Evolutionary conservation across 805 yeast species (phyloP), one percentile per base, ranked within the genome.

Genomic region (Ogataea siamensis): DNA sequence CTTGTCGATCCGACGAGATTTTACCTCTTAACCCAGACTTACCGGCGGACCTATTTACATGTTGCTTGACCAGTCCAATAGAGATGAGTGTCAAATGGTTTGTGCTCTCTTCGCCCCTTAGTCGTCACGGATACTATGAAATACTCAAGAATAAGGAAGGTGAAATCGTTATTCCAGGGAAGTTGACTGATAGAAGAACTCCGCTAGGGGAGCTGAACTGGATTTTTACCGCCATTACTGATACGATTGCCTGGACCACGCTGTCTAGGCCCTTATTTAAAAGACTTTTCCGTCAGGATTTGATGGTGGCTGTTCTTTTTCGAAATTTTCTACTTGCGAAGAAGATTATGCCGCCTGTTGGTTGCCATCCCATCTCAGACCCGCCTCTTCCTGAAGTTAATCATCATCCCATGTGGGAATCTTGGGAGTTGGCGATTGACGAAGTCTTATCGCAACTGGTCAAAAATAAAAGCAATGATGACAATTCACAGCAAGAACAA

Each of bases 211-310:
- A 93, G 58, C 71, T 93, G 38, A 88, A 87, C 59, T 93, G 98
- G 97, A 91, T 93, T 22, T 93, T 91, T 63, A 93, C 97, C 1
- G 97, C 99, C 2, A 87, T 93, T 26, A 91, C 98, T 3, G 99
- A 93, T 60, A 91, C 98, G 0, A 91, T 93, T 36, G 99, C 99
- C 2, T 93, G 98, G 97, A 87, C 96, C 0, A 77, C 89, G 2
- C 64, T 93, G 24, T 87, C 95, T 3, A 71, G 96, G 44, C 87
- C 94, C 0, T 64, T 93, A 20, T 93, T 93, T 68, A 91, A 89
- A 55, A 74, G 89, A 43, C 67, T 93, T 7, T 93, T 93, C 55
- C 76, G 99, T 57, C 99, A 91, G 60, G 99, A 93, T 59, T 67
- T 91, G 51, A 89, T 93, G 81, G 96, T 93, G 7, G 97, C 98